Evolutionary conservation across 768 basidiomycete genomes (phyloP).

Genomic region (Russula sp.): DNA sequence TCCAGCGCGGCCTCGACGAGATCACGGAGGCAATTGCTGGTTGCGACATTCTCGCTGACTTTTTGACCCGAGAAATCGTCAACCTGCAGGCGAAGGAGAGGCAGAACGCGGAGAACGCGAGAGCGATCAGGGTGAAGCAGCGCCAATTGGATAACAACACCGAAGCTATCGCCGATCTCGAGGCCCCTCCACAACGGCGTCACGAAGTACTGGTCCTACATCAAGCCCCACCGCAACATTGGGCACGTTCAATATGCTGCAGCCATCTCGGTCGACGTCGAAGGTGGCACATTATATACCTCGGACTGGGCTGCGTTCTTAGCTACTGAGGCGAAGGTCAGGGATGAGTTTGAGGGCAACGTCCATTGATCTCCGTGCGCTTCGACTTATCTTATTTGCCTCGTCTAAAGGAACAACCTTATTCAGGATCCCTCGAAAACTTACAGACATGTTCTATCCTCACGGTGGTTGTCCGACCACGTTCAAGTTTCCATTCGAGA

Average conservation of each 20-base stretch:
- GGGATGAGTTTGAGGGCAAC: background rate
- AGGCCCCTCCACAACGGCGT: background rate
- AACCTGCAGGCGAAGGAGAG: background rate
- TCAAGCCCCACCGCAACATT: background rate
- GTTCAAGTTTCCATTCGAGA: background rate
- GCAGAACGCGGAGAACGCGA: background rate
- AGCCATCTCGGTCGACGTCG: background rate
- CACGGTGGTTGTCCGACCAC: background rate
- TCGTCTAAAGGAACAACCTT: background rate
- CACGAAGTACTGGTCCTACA: background rate
- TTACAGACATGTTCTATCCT: background rate
- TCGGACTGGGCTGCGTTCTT: conserved; percentile 1
- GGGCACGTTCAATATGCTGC: background rate
- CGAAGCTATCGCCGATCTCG: background rate
- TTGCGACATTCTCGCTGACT: background rate
- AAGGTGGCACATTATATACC: background rate
- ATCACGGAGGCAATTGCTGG: background rate
- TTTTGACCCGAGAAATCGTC: background rate
- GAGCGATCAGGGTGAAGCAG: background rate
- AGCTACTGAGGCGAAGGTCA: background rate
- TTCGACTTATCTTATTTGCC: background rate
- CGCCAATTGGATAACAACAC: background rate
- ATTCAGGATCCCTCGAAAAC: background rate
- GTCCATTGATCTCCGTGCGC: background rate
- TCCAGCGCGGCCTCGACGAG: background rate